phyloP scores from a whole-genome alignment of 169 alveolate genomes.

The Plasmodium vinckei region DNA sequence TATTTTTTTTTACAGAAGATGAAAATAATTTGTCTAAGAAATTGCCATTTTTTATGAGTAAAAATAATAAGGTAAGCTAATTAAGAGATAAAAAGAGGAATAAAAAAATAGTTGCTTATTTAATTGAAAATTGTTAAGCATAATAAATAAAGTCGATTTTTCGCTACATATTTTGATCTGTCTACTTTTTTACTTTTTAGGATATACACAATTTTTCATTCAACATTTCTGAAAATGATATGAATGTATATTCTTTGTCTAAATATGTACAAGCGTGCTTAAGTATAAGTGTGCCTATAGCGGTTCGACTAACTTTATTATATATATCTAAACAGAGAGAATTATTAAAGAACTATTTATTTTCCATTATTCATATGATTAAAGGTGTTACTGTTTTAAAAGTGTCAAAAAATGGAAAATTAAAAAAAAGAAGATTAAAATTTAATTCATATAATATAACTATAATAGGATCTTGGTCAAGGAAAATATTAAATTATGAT shows the following conservation, averaged over 20 bases:
- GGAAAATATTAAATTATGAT: conserved; percentile 50
- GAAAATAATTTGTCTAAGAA: conserved; percentile 32
- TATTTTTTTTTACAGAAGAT: not conserved
- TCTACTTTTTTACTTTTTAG: not conserved
- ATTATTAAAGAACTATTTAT: conserved; percentile 37
- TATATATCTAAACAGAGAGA: conserved; percentile 31
- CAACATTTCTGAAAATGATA: conserved; percentile 29
- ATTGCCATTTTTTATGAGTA: conserved; percentile 46
- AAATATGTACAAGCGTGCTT: conserved; percentile 9
- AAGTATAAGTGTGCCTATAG: conserved; percentile 17
- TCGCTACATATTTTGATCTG: not conserved
- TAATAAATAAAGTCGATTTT: too few relatives aligned
- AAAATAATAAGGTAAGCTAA: not conserved
- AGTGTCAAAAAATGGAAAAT: conserved; percentile 32
- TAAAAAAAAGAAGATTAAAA: conserved; percentile 15
- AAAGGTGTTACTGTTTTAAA: conserved; percentile 35
- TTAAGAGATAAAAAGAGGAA: not conserved
- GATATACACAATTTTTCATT: conserved; percentile 17
- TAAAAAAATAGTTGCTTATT: not conserved
- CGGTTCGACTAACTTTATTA: conserved; percentile 34
- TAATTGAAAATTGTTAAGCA: too few relatives aligned
- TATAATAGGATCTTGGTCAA: conserved; percentile 48
- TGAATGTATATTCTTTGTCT: conserved; percentile 15
- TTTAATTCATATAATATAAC: conserved; percentile 21
- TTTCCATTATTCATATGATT: conserved; percentile 15